Evolutionary conservation across 1,139 yeast species (phyloP), one percentile per base, ranked within the genome.

Genomic region (Geotrichum cucujoidarum): DNA sequence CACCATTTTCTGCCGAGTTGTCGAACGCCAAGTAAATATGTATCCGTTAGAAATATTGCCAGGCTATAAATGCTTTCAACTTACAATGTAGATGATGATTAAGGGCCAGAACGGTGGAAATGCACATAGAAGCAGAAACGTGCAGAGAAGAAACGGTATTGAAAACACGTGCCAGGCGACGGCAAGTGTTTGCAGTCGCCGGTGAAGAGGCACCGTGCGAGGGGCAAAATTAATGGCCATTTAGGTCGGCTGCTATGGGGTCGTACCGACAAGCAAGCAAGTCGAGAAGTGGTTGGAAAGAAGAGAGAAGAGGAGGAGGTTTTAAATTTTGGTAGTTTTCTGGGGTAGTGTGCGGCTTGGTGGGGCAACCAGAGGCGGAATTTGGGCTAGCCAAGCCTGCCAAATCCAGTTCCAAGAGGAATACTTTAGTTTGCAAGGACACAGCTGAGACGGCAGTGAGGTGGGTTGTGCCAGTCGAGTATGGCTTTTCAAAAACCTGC

Each of bases 91-190:
- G 6, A 63, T 50, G 2, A 83, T 58, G 11, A 79, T 58, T 10
- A 85, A 50, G 2, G 81, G 71, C 96, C 97, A 89, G 38, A 81
- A 70, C 2, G 79, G 60, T 52, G 89, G 85, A 22, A 86, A 82
- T 2, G 89, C 73, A 41, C 83, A 72, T 2, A 79, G 66, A 3
- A 83, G 64, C 43, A 84, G 67, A 55, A 84, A 77, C 10, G 80
- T 54, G 8, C 80, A 68, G 1, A 75, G 61, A 53, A 80, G 77
- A 1, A 75, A 61, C 0, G 94, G 88, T 39, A 90, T 81, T 3
- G 87, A 75, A 22, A 86, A 72, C 2, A 85, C 79, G 64, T 89
- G 96, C 80, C 87, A 78, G 3, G 86, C 73, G 18, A 90, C 80
- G 1, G 82, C 82, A 3, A 83, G 60, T 1, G 92, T 87, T 60